A percentile compares a stretch with the other conserved stretches of the same genome.
Evolutionary conservation across 2,329 filamentous ascomycete genomes (phyloP).

Genomic region (Paecilomyces niveus): DNA sequence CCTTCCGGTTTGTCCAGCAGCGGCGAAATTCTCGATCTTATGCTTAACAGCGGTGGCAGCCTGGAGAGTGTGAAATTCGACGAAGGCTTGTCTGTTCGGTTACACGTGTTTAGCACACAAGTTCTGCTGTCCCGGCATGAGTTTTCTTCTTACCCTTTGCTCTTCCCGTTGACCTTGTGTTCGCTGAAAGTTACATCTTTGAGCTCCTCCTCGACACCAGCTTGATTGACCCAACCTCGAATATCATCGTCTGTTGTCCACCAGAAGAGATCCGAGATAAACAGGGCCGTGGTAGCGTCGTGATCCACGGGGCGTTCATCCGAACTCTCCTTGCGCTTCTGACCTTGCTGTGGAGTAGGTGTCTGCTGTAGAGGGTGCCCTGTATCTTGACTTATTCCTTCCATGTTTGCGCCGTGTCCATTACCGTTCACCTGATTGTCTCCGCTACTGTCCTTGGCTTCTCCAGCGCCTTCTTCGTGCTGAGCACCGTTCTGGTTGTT

Average conservation of each 20-base stretch:
- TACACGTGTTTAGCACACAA: constrained; percentile 5
- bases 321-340: constrained; percentile 54
- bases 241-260: constrained; percentile 96
- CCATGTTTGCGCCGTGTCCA: constrained; percentile 14
- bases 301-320: constrained; percentile 52
- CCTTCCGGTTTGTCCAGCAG: constrained; percentile 53
- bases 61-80: constrained; percentile 77
- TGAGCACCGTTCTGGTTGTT: constrained; percentile 18
- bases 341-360: constrained; percentile 45
- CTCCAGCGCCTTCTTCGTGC: constrained; percentile 11
- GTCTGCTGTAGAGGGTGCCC: constrained; percentile 11
- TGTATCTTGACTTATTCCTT: constrained; percentile 11
- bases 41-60: constrained; percentile 81
- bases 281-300: constrained; percentile 62
- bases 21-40: constrained; percentile 61
- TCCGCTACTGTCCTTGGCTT: constrained; percentile 17
- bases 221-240: constrained; percentile 73
- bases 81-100: constrained; percentile 59
- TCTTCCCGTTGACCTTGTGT: constrained; percentile 98
- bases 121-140: not conserved
- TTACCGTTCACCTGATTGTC: constrained; percentile 19
- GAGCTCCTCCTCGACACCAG: constrained; percentile 74
- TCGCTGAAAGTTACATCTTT: constrained; percentile 95
- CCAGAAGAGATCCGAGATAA: constrained; percentile 89
- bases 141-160: constrained; percentile 70